phyloP scores from a whole-genome alignment of 306 rosid species.

The Mimosa bimucronata region DNA sequence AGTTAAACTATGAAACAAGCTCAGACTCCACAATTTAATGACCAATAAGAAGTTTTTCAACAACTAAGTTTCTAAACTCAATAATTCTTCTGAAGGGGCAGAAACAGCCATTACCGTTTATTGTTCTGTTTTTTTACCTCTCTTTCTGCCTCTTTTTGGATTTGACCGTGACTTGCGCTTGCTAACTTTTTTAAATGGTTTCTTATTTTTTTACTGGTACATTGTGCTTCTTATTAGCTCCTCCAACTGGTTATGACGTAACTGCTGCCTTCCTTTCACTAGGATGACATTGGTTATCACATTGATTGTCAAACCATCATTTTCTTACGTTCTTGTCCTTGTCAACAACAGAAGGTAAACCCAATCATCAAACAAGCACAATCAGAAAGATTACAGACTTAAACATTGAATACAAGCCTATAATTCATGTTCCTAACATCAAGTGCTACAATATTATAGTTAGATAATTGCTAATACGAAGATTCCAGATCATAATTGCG shows the following conservation, averaged over 20 bases:
- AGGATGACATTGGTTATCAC: slow-evolving; percentile 66
- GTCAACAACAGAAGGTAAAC: slow-evolving; percentile 35
- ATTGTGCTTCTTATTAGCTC: slow-evolving; percentile 47
- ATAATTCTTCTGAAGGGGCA: slow-evolving; percentile 30
- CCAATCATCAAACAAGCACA: slow-evolving; percentile 27
- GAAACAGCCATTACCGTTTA: slow-evolving; percentile 34
- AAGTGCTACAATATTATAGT: neutral
- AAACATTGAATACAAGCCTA: neutral
- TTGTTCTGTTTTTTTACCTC: slow-evolving; percentile 60
- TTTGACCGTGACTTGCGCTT: slow-evolving; percentile 53
- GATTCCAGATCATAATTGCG: neutral
- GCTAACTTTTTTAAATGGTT: slow-evolving; percentile 65
- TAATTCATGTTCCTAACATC: neutral
- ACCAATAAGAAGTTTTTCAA: slow-evolving; percentile 24
- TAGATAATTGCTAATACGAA: neutral
- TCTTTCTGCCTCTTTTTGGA: slow-evolving; percentile 58
- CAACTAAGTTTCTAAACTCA: slow-evolving; percentile 27
- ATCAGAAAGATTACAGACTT: slow-evolving; percentile 10
- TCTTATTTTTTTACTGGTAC: slow-evolving; percentile 55
- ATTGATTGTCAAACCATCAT: slow-evolving; percentile 62
- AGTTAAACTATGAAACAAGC: slow-evolving; percentile 2
- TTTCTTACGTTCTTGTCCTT: slow-evolving; percentile 77
- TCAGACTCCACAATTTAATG: slow-evolving; percentile 18
- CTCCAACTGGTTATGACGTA: slow-evolving; percentile 36
- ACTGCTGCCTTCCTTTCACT: slow-evolving; percentile 45